phyloP scores from a whole-genome alignment of 2,329 filamentous ascomycete genomes.

The Pseudocercospora fuligena region DNA sequence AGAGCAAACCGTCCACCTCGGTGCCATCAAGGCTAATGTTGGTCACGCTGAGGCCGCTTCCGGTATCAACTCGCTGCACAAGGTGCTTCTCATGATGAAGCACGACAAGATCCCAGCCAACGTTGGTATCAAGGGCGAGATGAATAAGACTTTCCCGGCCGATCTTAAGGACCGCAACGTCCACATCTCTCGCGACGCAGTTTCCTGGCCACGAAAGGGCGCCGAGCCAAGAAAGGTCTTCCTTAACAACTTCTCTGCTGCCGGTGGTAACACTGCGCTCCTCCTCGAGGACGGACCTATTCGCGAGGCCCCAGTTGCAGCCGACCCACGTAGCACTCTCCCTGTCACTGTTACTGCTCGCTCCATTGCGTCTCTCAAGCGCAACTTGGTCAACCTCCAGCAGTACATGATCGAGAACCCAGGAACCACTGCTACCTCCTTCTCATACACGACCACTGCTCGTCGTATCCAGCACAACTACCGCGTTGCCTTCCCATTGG shows the following conservation, averaged over 20 bases:
- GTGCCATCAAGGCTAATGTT: constrained; percentile 61
- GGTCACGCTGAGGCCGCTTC: constrained; percentile 61
- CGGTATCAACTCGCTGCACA: constrained; percentile 59
- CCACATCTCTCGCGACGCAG: constrained; percentile 54
- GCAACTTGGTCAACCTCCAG: constrained; percentile 55
- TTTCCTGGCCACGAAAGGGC: constrained; percentile 53
- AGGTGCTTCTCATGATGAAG: constrained; percentile 60
- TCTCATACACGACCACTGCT: constrained; percentile 59
- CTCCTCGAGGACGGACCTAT: constrained; percentile 58
- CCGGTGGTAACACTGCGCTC: constrained; percentile 59
- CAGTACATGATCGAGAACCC: constrained; percentile 53
- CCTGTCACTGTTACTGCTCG: constrained; percentile 57
- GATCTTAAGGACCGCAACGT: constrained; percentile 59
- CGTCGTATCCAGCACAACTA: constrained; percentile 61
- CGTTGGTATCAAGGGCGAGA: constrained; percentile 60
- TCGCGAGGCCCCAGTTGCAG: constrained; percentile 45
- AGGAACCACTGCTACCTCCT: constrained; percentile 51
- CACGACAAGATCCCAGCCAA: constrained; percentile 60
- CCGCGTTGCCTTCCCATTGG: constrained; percentile 54
- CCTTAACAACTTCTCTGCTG: constrained; percentile 60
- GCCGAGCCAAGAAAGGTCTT: constrained; percentile 56
- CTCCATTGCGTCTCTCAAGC: constrained; percentile 57
- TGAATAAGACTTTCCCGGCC: constrained; percentile 61
- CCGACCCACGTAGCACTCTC: constrained; percentile 54
- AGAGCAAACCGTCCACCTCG: constrained; percentile 57